A percentile compares a stretch with the other conserved stretches of the same genome.
These are phyloP conservation scores for Cytospora chrysosperma DNA, from an alignment of 2,329 filamentous ascomycete species.

Conservation along the genomic window DNA sequence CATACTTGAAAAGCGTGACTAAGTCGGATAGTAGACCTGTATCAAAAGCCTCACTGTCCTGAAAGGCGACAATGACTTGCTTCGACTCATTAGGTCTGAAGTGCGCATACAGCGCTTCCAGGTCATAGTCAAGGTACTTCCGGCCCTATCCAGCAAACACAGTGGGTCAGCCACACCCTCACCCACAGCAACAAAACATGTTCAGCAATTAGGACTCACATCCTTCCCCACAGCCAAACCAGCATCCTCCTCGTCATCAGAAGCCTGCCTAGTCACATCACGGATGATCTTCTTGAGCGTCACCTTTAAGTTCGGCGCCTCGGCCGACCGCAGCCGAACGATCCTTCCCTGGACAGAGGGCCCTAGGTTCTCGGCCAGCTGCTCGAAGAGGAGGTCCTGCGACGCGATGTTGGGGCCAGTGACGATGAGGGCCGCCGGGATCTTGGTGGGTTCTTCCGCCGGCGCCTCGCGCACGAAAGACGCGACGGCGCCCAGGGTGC, in stretches of 20 bases:
- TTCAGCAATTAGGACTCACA: conserved; percentile 37
- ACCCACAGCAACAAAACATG: no score
- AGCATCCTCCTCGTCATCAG: conserved; percentile 55
- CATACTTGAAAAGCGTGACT: conserved; percentile 66
- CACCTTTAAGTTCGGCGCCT: conserved; percentile 72
- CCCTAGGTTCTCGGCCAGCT: conserved; percentile 60
- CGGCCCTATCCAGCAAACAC: conserved; percentile 45
- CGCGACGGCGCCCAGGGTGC: conserved; percentile 58
- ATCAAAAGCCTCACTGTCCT: conserved; percentile 83
- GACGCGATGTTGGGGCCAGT: conserved; percentile 78
- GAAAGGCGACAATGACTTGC: conserved; percentile 69
- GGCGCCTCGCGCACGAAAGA: conserved; percentile 49
- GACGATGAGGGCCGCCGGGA: conserved; percentile 71
- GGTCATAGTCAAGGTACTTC: conserved; percentile 74
- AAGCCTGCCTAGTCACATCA: conserved; percentile 52
- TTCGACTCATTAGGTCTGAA: conserved; percentile 51
- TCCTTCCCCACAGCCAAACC: conserved; percentile 46
- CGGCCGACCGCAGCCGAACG: conserved; percentile 66
- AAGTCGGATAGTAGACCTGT: conserved; percentile 69
- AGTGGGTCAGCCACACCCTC: background rate
- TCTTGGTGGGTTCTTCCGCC: conserved; percentile 41
- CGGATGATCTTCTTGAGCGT: conserved; percentile 71
- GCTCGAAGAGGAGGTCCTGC: conserved; percentile 70
- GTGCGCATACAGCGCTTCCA: conserved; percentile 66
- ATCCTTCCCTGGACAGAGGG: conserved; percentile 52